phyloP scores from a whole-genome alignment of 106 monocot species.

The Allium sativum region DNA sequence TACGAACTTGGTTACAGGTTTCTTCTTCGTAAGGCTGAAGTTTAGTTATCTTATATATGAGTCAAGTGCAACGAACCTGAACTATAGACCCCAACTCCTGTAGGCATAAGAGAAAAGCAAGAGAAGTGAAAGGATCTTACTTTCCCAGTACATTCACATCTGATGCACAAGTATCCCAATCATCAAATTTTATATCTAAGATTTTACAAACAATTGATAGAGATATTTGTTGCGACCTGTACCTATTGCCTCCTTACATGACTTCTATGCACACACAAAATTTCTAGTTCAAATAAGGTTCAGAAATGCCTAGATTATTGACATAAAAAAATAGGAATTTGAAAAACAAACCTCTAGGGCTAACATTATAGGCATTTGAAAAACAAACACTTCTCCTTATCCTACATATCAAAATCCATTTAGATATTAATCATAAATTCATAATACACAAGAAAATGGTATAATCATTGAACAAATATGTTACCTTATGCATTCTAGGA shows the following conservation, averaged over 20 bases:
- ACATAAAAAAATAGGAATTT: not conserved
- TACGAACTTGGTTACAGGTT: too few species aligned
- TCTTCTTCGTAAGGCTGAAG: too few species aligned
- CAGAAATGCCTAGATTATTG: not conserved
- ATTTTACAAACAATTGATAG: conserved; percentile 67
- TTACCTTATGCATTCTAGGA: too few species aligned
- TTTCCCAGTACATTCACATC: conserved; percentile 52
- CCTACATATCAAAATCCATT: too few species aligned
- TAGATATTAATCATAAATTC: too few species aligned
- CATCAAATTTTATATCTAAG: conserved; percentile 48
- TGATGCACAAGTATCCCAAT: conserved; percentile 88
- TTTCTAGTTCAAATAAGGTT: conserved; percentile 8
- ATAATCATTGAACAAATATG: too few species aligned
- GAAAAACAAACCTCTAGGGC: conserved; percentile 36
- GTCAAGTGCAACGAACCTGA: conserved; percentile 34
- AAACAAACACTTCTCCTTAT: too few species aligned
- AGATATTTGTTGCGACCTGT: conserved; percentile 27
- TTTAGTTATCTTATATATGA: too few species aligned
- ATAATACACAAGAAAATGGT: too few species aligned
- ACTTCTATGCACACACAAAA: conserved; percentile 16
- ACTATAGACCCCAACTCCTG: conserved; percentile 77
- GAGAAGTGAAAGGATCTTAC: conserved; percentile 79
- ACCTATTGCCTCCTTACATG: conserved; percentile 8
- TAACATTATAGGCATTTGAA: conserved; percentile 34
- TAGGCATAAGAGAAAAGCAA: conserved; percentile 80